Evolutionary conservation across 2,329 filamentous ascomycete genomes (phyloP), one percentile per base, ranked within the genome.

Genomic region (Hortaea sp.): DNA sequence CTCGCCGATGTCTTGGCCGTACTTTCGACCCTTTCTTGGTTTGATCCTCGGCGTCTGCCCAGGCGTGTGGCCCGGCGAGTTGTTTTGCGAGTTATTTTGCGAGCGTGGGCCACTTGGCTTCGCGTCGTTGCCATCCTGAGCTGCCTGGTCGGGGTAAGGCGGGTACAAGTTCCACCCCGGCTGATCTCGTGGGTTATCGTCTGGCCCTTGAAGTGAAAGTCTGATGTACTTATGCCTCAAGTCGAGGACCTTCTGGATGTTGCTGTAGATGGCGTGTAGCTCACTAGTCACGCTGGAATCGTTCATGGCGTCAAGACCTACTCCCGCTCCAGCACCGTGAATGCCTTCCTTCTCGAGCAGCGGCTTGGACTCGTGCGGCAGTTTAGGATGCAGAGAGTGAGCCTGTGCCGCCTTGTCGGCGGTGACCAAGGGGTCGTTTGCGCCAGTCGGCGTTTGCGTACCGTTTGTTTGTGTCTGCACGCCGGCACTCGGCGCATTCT

Each of bases 231-330:
- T 94, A 63, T 88, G 82, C 49, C 92, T 81, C 37, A 89, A 74
- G 57, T 95, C 87, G 40, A 95, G 68, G n/a, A 97, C 79, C 55
- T 84, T 84, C 63, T 94, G 86, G 46, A 98, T 88, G 55, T 92
- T 94, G 53, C 81, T 82, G 58, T 94, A 95, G 54, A 98, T 95
- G 13, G 80, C 77, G 57, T 79, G 81, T 53, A 98, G 71, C 67
- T 98, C 92, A 2, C 84, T 76, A 1, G 87, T 88, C 55, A 97
- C 84, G 44, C 84, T 82, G 35, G 84, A 79, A 57, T 94, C 87
- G 40, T 78, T 82, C 46, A 84, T 77, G 39, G 81, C 80, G 3
- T 79, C 79, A n/a, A 81, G 62, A 11, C 79, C 77, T 44, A 82
- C 69, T 12, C 76, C 76, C 43, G 77, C 75, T 13, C 75, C 74